Evolutionary conservation across 192 early-diverging fungal genomes (phyloP).

Genomic region (Backusella luteola): DNA sequence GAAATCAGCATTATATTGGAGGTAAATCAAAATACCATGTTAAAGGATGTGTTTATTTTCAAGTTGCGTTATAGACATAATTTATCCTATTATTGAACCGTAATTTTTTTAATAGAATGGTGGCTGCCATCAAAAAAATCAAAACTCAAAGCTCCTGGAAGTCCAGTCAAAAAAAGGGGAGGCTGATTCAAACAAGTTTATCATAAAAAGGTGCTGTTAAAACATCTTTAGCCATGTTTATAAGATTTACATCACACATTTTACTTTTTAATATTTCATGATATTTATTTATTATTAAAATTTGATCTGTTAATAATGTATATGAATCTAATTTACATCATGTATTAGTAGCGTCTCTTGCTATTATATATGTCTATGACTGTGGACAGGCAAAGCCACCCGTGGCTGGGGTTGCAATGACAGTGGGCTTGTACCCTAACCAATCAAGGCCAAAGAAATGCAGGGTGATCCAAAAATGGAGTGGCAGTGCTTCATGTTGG

Average conservation of each 20-base stretch:
- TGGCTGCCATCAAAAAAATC: not conserved
- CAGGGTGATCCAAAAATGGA: conserved; percentile 34
- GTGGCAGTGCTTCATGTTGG: conserved; percentile 23
- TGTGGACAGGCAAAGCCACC: conserved; percentile 36
- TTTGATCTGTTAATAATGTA: not conserved
- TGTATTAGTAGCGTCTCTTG: not conserved
- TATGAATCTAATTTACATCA: not conserved
- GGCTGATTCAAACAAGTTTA: no score
- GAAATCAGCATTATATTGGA: no score
- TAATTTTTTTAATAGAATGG: not conserved
- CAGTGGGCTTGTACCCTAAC: conserved; percentile 34
- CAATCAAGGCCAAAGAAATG: conserved; percentile 30
- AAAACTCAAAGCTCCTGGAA: not conserved
- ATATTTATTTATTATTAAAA: not conserved
- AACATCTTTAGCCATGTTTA: no score
- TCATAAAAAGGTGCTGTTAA: not conserved
- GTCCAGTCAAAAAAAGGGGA: no score
- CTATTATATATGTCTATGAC: not conserved
- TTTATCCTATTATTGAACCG: not conserved
- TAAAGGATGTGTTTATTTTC: not conserved
- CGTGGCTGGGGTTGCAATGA: conserved; percentile 29
- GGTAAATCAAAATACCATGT: not conserved
- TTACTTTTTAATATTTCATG: not conserved
- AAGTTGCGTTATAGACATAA: not conserved
- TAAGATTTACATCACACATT: no score